Base-by-base conservation (phyloP, 306 rosid genomes). In the Castanea mollissima region DNA sequence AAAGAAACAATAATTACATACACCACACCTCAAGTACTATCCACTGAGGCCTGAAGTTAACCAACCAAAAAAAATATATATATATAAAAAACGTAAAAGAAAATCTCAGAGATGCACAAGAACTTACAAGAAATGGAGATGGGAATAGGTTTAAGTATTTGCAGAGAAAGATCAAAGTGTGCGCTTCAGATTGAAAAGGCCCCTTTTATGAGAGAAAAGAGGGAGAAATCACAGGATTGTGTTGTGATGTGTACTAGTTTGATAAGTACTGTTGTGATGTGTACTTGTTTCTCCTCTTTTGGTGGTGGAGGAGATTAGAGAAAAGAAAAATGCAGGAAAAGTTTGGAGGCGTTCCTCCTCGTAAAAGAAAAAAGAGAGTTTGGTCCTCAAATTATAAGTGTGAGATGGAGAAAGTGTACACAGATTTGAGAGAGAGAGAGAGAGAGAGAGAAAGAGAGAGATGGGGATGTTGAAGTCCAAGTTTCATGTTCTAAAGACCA, bases 381-480 rank as follows among this genome's bases (percentile, higher is more conserved):
- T 72, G 76, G 67, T 73, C 60, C 73, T 81, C 81, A 73, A 81
- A 80, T 79, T 88, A 81, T 88, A 85, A 59, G 46, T 54, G 84
- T 69, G 34, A 18, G 77, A 72, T 6, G 25, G 2, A 38, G 9
- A 12, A 25, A 32, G 6, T 16, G 21, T 21, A 63, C 9, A 29
- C 49, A 74, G 74, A 52, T 74, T 82, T 73, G 31, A 55, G 75
- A 6, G 75, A 62, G 18, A 77, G 71, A 20, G 18, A 69, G 13
- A 25, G 76, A 0, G 55, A 14, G 21, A 69, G 13, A 25, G 76
- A 0, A 46, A 14, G 21, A 19, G 20, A 38, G 9, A 31, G 34
- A 38, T 8, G 73, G n/a, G 3, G 74, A 8, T 9, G 58, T 68
- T 49, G 71, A 80, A 77, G 51, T 73, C 76, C 87, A 73, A 73